phyloP scores from a whole-genome alignment of 352 stramenopile species.

The Phytophthora podocarpi region DNA sequence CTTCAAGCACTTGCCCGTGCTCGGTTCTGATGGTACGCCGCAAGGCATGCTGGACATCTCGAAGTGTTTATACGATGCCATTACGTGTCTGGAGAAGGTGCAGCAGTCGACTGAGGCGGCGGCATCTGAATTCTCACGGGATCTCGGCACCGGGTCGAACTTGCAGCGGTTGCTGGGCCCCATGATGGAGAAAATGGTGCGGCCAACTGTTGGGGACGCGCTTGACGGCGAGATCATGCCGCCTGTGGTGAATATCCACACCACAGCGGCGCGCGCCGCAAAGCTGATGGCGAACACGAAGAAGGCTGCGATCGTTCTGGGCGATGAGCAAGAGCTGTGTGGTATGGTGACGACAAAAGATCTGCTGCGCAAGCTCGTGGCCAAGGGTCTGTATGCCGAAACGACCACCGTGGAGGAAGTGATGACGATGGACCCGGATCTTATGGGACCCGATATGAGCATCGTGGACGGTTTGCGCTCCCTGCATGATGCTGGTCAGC shows the following conservation, averaged over 20 bases:
- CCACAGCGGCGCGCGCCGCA: slow-evolving; percentile 66
- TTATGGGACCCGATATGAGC: slow-evolving; percentile 71
- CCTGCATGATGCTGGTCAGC: slow-evolving; percentile 85
- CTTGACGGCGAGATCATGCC: slow-evolving; percentile 84
- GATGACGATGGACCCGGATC: slow-evolving; percentile 86
- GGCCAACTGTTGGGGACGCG: slow-evolving; percentile 79
- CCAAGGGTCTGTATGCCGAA: slow-evolving; percentile 76
- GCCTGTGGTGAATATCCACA: slow-evolving; percentile 76
- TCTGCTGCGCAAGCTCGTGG: slow-evolving; percentile 85
- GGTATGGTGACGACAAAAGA: slow-evolving; percentile 90
- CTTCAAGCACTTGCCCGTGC: slow-evolving; percentile 88
- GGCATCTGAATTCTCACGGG: slow-evolving; percentile 79
- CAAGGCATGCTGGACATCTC: slow-evolving; percentile 91
- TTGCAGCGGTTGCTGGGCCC: slow-evolving; percentile 77
- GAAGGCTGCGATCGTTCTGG: slow-evolving; percentile 84
- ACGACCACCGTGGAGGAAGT: slow-evolving; percentile 83
- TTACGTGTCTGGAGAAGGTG: slow-evolving; percentile 88
- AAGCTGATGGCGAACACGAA: slow-evolving; percentile 89
- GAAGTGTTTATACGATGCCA: slow-evolving; percentile 90
- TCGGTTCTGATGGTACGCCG: slow-evolving; percentile 70
- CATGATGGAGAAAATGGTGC: slow-evolving; percentile 92
- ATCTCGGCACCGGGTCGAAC: slow-evolving; percentile 70
- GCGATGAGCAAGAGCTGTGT: slow-evolving; percentile 66
- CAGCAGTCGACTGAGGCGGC: slow-evolving; percentile 84
- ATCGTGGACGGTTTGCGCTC: slow-evolving; percentile 85